Evolutionary conservation across 2,329 filamentous ascomycete genomes (phyloP).

Genomic region (Xylaria sp.): DNA sequence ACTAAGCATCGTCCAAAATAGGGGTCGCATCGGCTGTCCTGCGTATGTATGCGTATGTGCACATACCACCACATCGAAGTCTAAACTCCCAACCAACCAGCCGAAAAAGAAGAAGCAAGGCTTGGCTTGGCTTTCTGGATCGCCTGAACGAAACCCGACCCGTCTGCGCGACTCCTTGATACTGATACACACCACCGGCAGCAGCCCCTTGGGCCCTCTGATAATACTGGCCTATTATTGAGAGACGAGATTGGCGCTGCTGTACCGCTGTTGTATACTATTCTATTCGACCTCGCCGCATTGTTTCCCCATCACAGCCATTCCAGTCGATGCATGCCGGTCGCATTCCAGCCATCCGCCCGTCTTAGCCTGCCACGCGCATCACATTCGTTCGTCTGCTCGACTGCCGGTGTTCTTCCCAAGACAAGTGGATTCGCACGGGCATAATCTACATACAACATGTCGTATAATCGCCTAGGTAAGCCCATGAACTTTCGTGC

Average conservation of each 20-base stretch:
- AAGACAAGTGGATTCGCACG: slow-evolving; percentile 33
- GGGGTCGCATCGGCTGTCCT: slow-evolving; percentile 13
- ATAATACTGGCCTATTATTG: slow-evolving; percentile 30
- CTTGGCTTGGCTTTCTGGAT: slow-evolving; percentile 25
- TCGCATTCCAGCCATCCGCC: slow-evolving; percentile 31
- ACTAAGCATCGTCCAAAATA: neutral
- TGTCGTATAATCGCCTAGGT: slow-evolving; percentile 81
- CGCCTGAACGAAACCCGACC: slow-evolving; percentile 17
- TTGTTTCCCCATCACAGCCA: slow-evolving; percentile 22
- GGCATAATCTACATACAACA: slow-evolving; percentile 53
- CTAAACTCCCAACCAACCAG: slow-evolving; percentile 12
- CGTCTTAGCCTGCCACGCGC: slow-evolving; percentile 32
- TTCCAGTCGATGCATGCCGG: slow-evolving; percentile 34
- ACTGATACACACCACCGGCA: slow-evolving; percentile 4
- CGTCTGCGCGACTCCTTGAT: slow-evolving; percentile 32
- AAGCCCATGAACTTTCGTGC: slow-evolving; percentile 45
- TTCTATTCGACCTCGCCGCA: slow-evolving; percentile 9
- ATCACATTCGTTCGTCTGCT: slow-evolving; percentile 13
- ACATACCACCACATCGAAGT: slow-evolving; percentile 7
- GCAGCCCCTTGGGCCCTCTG: slow-evolving; percentile 12
- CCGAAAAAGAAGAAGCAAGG: slow-evolving; percentile 5
- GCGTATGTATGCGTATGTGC: neutral
- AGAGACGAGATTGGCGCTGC: slow-evolving; percentile 24
- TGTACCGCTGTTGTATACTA: too few species aligned
- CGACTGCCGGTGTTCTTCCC: slow-evolving; percentile 26